phyloP scores from a whole-genome alignment of 768 basidiomycete genomes.

The Lactifluus volemus region DNA sequence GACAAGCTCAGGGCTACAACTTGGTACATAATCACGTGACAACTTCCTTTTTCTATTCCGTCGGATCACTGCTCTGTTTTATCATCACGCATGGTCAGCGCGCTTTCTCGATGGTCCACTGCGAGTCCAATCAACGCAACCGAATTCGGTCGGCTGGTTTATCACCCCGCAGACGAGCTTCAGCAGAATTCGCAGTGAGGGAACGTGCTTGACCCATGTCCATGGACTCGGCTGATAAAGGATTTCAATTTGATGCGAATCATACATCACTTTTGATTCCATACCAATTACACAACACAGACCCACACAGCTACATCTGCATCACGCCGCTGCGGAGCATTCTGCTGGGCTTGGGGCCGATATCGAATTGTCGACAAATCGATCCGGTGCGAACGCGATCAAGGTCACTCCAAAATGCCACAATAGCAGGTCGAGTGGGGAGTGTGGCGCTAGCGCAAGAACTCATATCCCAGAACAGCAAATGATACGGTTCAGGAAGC shows the following conservation, averaged over 20 bases:
- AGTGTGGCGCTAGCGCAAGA: not conserved
- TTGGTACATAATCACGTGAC: too few relatives aligned
- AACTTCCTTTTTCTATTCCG: too few relatives aligned
- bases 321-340: not conserved
- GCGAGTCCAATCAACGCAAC: not conserved
- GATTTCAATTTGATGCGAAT: not conserved
- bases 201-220: not conserved
- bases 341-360: too few relatives aligned
- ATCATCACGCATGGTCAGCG: too few relatives aligned
- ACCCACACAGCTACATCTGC: not conserved
- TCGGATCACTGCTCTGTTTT: too few relatives aligned
- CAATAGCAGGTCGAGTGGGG: not conserved
- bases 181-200: not conserved
- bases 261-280: not conserved
- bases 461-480: not conserved
- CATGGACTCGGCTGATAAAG: not conserved
- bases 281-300: not conserved
- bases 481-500: not conserved
- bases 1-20: too few relatives aligned
- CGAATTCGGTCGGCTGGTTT: not conserved
- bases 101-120: too few relatives aligned
- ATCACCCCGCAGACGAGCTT: not conserved
- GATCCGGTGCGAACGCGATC: not conserved
- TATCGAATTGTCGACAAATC: not conserved
- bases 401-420: not conserved